Evolutionary conservation across 495 filamentous ascomycete species (phyloP).

Genomic region (Hypoxylon fragiforme): DNA sequence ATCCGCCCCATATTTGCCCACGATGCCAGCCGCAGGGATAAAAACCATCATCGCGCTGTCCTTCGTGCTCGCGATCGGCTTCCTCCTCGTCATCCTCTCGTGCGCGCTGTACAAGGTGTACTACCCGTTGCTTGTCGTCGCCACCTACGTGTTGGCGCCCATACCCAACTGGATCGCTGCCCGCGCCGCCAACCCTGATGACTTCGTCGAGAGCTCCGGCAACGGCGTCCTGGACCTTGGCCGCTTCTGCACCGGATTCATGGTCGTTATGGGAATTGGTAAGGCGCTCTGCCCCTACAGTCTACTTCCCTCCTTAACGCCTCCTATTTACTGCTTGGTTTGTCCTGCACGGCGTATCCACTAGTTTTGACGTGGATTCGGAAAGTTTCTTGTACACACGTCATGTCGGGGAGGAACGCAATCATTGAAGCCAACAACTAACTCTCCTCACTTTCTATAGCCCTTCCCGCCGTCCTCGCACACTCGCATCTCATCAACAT

Average conservation of each 20-base stretch:
- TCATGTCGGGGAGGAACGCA: too few relatives aligned
- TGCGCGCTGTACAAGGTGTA: conserved; percentile 92
- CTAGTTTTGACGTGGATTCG: too few relatives aligned
- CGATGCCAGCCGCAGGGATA: conserved; percentile 82
- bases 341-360: too few relatives aligned
- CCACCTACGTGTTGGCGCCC: conserved; percentile 90
- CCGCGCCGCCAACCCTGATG: conserved; percentile 88
- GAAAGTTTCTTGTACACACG: too few relatives aligned
- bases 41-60: conserved; percentile 99
- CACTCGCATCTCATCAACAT: conserved; percentile 78
- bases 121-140: conserved; percentile 91
- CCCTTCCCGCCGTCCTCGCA: conserved; percentile 86
- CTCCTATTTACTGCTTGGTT: background rate
- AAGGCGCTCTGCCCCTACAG: conserved; percentile 43
- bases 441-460: too few relatives aligned
- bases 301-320: background rate
- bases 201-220: conserved; percentile 86
- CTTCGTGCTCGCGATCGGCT: conserved; percentile 98
- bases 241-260: conserved; percentile 89
- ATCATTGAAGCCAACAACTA: conserved; percentile 22
- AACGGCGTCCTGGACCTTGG: conserved; percentile 87
- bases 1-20: too few relatives aligned
- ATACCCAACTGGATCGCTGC: conserved; percentile 94
- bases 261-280: conserved; percentile 99
- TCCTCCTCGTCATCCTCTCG: conserved; percentile 98